A percentile compares a stretch with the other conserved stretches of the same genome.
These are phyloP conservation scores for Tylopilus sp. DNA, from an alignment of 1,284 basidiomycete genomes.

Conservation along the genomic window DNA sequence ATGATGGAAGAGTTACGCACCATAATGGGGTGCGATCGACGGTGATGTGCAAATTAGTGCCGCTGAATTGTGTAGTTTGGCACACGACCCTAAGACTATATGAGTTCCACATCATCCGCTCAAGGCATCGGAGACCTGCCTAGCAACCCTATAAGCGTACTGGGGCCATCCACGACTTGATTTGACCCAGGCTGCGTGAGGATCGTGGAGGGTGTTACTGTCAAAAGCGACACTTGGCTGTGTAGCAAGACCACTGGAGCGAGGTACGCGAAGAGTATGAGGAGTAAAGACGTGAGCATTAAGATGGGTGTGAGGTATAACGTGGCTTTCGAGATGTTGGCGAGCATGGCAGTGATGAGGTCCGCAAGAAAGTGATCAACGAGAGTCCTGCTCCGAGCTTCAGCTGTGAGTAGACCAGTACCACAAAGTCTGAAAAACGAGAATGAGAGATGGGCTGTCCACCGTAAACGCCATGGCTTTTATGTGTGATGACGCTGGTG, in stretches of 20 bases:
- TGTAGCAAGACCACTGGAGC: conserved; percentile 60
- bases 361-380: conserved; percentile 4
- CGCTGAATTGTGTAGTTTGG: conserved; percentile 48
- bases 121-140: conserved; percentile 39
- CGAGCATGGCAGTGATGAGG: conserved; percentile 38
- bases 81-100: conserved; percentile 57
- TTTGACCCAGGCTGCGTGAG: conserved; percentile 43
- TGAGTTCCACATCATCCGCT: conserved; percentile 2
- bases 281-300: conserved; percentile 59
- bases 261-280: conserved; percentile 62
- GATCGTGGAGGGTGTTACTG: conserved; percentile 54
- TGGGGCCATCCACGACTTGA: conserved; percentile 62
- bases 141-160: conserved; percentile 60
- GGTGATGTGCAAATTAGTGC: conserved; percentile 53
- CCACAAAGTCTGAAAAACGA: conserved; percentile 12
- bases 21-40: conserved; percentile 58
- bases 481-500: conserved; percentile 11
- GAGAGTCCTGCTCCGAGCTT: conserved; percentile 21
- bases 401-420: conserved; percentile 24
- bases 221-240: conserved; percentile 59
- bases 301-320: conserved; percentile 68
- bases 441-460: background rate
- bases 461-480: conserved; percentile 9
- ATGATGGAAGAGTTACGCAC: conserved; percentile 36
- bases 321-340: conserved; percentile 65